These are phyloP conservation scores for Sicyos edulis DNA, from an alignment of 306 rosid species.

Conservation along the genomic window DNA sequence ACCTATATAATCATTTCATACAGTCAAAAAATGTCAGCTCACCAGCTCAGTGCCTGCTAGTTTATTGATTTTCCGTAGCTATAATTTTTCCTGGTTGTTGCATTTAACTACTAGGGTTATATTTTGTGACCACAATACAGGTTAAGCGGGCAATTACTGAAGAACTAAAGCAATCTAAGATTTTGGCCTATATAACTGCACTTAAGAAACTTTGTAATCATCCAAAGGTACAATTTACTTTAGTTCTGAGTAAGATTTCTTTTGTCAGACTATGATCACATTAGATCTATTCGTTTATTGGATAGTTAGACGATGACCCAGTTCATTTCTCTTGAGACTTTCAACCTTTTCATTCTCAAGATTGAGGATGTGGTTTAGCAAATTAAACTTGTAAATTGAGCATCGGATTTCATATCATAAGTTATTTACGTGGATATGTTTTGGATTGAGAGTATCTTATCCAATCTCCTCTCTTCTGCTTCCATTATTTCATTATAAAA, in stretches of 20 bases:
- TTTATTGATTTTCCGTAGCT: background rate
- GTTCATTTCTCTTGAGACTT: background rate
- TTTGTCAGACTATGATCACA: background rate
- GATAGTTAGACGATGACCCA: background rate
- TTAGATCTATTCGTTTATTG: background rate
- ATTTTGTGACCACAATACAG: constrained; percentile 32
- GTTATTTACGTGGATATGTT: background rate
- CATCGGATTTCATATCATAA: background rate
- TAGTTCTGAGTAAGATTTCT: constrained; percentile 11
- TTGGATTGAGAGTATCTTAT: constrained; percentile 9
- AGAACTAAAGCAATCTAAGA: constrained; percentile 75
- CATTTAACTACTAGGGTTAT: constrained; percentile 26
- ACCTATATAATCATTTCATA: constrained; percentile 79
- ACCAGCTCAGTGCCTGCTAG: constrained; percentile 28
- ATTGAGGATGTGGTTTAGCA: background rate
- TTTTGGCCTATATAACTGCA: constrained; percentile 90
- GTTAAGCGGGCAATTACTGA: constrained; percentile 74
- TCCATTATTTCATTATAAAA: background rate
- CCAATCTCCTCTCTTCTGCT: background rate
- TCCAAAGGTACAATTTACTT: constrained; percentile 57
- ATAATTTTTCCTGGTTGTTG: background rate
- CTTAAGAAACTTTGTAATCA: constrained; percentile 95
- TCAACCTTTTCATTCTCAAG: background rate
- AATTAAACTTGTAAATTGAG: background rate
- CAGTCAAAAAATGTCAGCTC: constrained; percentile 77